phyloP scores from a whole-genome alignment of 768 basidiomycete species.

The Termitomyces sp. region DNA sequence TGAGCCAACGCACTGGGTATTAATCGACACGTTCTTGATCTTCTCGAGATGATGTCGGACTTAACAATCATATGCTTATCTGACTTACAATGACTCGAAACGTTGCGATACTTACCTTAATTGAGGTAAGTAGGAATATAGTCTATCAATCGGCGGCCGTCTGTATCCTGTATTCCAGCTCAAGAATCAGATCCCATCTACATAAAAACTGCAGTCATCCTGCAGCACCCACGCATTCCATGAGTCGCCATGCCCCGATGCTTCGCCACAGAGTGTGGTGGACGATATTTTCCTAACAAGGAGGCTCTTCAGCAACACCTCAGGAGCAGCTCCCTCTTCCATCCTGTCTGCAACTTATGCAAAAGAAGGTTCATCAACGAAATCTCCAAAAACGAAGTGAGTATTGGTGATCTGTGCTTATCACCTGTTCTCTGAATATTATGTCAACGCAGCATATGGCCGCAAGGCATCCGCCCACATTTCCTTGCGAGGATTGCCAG shows the following conservation, averaged over 20 bases:
- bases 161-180: not conserved
- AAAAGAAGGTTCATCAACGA: slow-evolving; percentile 8
- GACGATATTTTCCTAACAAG: slow-evolving; percentile 2
- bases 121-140: not conserved
- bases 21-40: not conserved
- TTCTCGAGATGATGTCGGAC: not conserved
- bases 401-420: not conserved
- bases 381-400: slow-evolving; percentile 2
- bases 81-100: not conserved
- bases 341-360: slow-evolving; percentile 7
- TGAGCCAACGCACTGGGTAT: not conserved
- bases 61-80: not conserved
- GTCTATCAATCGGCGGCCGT: not conserved
- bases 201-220: not conserved
- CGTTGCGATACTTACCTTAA: not conserved
- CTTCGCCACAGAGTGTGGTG: slow-evolving; percentile 2
- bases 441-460: not conserved
- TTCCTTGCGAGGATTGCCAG: not conserved
- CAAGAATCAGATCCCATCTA: not conserved
- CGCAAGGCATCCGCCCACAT: slow-evolving; percentile 4
- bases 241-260: slow-evolving; percentile 8
- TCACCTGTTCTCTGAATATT: not conserved
- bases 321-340: not conserved
- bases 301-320: slow-evolving; percentile 12
- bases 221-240: no score